Evolutionary conservation across 139 green algal species (phyloP).

Genomic region (Deuterostichococcus epilithicus): DNA sequence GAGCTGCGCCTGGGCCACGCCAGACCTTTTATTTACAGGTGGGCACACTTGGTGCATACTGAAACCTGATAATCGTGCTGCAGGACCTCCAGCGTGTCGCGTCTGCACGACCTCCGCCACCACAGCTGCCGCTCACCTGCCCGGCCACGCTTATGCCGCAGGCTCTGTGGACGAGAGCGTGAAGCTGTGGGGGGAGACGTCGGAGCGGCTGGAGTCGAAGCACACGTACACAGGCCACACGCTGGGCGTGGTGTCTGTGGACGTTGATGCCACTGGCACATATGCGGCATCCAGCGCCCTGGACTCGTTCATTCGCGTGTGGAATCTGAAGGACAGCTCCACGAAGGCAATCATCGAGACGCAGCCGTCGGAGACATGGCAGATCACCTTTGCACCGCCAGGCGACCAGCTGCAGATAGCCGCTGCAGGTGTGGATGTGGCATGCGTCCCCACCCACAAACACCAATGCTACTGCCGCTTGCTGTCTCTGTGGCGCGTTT

Average conservation of each 20-base stretch:
- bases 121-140: not conserved
- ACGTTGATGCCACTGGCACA: constrained; percentile 52
- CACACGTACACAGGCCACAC: constrained; percentile 65
- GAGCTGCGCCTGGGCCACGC: constrained; percentile 61
- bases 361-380: constrained; percentile 83
- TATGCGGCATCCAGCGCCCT: constrained; percentile 72
- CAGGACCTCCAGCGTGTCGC: too few relatives aligned
- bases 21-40: constrained; percentile 43
- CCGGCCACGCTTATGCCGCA: too few relatives aligned
- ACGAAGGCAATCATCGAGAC: constrained; percentile 63
- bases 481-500: too few relatives aligned
- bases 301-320: constrained; percentile 80
- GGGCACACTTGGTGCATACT: too few relatives aligned
- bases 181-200: constrained; percentile 60
- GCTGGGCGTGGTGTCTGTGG: constrained; percentile 81
- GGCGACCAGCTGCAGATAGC: constrained; percentile 16
- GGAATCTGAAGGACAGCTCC: constrained; percentile 40
- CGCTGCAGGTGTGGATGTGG: constrained; percentile 12
- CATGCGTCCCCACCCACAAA: not conserved
- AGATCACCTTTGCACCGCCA: constrained; percentile 59
- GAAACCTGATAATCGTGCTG: too few relatives aligned
- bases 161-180: constrained; percentile 80
- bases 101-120: too few relatives aligned
- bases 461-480: not conserved
- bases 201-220: constrained; percentile 26